Conservation (phyloP, 305 asterid species). For the Plantago coronopus region DNA sequence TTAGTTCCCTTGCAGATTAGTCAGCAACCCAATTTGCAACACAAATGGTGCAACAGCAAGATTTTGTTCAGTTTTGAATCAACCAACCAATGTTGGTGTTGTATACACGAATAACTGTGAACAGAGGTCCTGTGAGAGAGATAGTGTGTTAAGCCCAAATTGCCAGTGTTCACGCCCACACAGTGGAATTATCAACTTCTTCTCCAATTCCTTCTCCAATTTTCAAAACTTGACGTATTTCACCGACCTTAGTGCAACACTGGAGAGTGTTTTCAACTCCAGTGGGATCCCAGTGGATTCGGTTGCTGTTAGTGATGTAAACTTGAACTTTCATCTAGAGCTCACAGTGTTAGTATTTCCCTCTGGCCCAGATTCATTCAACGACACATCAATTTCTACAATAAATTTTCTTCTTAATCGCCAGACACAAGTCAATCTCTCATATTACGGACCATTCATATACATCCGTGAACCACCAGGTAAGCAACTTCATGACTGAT, state of each 20-base stretch:
- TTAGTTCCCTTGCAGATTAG: constrained; percentile 46
- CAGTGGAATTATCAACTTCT: constrained; percentile 68
- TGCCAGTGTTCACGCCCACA: constrained; percentile 76
- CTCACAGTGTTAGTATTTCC: constrained; percentile 65
- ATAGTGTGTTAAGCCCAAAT: constrained; percentile 53
- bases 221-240: constrained; percentile 53
- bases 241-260: constrained; percentile 38
- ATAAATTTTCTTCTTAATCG: constrained; percentile 70
- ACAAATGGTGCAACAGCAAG: constrained; percentile 36
- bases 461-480: constrained; percentile 44
- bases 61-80: constrained; percentile 40
- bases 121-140: constrained; percentile 39
- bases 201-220: constrained; percentile 68
- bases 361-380: constrained; percentile 49
- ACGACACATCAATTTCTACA: constrained; percentile 49
- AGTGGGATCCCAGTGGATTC: constrained; percentile 67
- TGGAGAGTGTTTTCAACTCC: constrained; percentile 45
- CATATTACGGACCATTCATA: constrained; percentile 66
- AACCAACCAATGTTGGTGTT: constrained; percentile 18
- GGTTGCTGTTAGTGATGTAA: constrained; percentile 46
- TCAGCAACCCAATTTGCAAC: constrained; percentile 65
- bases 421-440: constrained; percentile 41
- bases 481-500: not conserved
- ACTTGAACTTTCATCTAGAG: constrained; percentile 44
- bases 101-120: constrained; percentile 40